A percentile compares a stretch with the other conserved stretches of the same genome.
Conservation (phyloP, 2,329 filamentous ascomycete genomes). For the Colletotrichum theobromicola region DNA sequence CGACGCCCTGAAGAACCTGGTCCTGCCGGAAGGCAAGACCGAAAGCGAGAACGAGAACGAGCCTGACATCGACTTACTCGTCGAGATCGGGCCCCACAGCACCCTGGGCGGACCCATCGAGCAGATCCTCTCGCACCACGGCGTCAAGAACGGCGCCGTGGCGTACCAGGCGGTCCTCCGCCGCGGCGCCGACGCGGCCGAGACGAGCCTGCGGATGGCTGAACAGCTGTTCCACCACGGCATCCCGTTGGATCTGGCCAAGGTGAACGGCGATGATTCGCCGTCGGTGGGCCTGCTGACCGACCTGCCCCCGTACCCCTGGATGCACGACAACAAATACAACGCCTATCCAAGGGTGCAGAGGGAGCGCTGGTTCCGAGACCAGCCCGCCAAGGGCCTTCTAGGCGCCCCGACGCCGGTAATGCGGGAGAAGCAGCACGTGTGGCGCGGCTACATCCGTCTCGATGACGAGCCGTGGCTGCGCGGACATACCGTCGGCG, state of each 20-base stretch:
- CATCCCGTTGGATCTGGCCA: neutral
- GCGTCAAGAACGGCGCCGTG: neutral
- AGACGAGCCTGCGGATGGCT: conserved; percentile 47
- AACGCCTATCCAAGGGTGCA: neutral
- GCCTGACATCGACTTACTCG: conserved; percentile 24
- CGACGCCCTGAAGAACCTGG: conserved; percentile 39
- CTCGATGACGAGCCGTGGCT: conserved; percentile 37
- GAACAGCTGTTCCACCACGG: conserved; percentile 24
- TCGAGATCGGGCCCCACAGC: conserved; percentile 34
- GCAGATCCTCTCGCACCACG: conserved; percentile 26
- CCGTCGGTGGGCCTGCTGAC: neutral
- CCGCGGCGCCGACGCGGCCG: neutral
- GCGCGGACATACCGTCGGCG: conserved; percentile 45
- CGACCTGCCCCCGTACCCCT: conserved; percentile 7
- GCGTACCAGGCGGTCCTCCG: neutral
- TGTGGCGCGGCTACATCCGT: neutral
- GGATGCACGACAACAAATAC: conserved; percentile 5
- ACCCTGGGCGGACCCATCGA: conserved; percentile 32
- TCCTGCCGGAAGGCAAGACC: conserved; percentile 14
- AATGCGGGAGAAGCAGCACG: conserved; percentile 36
- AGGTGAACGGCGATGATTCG: neutral
- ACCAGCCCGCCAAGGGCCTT: neutral
- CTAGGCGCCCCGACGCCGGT: conserved; percentile 29
- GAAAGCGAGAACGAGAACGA: neutral
- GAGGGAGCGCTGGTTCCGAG: neutral